Base-by-base conservation (phyloP, 345 rosid genomes). In the Pelargonium nanum region DNA sequence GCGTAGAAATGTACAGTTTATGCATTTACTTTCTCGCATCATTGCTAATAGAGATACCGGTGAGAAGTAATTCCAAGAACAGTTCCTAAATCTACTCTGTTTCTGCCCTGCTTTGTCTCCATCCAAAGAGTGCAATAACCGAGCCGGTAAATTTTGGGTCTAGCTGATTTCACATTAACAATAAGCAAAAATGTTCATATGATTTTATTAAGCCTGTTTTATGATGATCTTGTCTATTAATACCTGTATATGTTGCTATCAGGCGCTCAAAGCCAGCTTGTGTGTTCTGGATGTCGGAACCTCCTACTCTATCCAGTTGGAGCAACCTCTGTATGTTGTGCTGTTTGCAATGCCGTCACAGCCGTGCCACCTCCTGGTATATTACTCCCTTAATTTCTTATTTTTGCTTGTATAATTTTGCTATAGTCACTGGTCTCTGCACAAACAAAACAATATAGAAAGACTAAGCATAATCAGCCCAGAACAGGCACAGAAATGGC, bases 311-410 rank as follows among this genome's bases (percentile, higher is more conserved):
- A 85, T 79, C 99, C 99, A 0, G 90, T 78, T 21, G 99, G 97
- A 70, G 99, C 99, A 54, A 77, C 89, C 30, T 93, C 99, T 19
- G 87, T 93, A 19, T 93, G 99, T 67, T 93, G 99, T 62, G 99
- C 99, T 21, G 96, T 93, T n/a, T 93, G 99, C 84, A 93, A 83
- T 84, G 97, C 94, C 56, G 96, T 93, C 61, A 93, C 99, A 17
- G 85, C 87, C 0, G 99, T 93, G 60, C 97, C 99, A 12, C 94
- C 97, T 48, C 94, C 91, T 3, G 99, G 99, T 87, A 79, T 19
- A 30, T 44, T 44, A n/a, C n/a, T n/a, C n/a, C 34, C 19, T 32
- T 24, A 32, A 59, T 51, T 30, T 22, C 13, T 48, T 21, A 26
- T 28, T 22, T 26, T 28, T 19, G 22, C 30, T 24, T 44, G 26